Percentiles rank a stretch among this genome's conserved stretches.
Evolutionary conservation across 2,329 filamentous ascomycete species (phyloP).

Genomic region (Ceratocystis harringtonii): DNA sequence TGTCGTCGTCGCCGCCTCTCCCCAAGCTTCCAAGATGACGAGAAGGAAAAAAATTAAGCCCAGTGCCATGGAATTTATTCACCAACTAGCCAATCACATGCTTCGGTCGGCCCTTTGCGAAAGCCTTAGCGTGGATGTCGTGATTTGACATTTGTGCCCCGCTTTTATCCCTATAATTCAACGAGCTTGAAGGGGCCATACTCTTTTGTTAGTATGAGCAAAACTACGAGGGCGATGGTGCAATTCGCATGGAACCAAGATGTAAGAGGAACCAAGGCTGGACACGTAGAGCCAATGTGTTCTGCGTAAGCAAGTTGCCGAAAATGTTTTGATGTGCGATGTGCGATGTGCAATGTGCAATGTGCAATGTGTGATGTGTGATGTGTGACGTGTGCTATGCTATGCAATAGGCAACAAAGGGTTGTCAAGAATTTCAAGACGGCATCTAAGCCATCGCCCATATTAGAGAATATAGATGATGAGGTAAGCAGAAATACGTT

Average conservation of each 20-base stretch:
- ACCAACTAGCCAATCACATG: constrained; percentile 24
- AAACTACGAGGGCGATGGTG: constrained; percentile 16
- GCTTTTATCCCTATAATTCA: constrained; percentile 1
- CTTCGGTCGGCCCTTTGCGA: constrained; percentile 25
- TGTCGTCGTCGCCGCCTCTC: not conserved
- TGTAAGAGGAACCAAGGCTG: too few relatives aligned
- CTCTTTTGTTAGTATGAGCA: not conserved
- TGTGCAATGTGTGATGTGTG: too few relatives aligned
- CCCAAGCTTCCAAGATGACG: not conserved
- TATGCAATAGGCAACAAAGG: too few relatives aligned
- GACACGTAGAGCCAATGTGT: too few relatives aligned
- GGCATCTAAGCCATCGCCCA: too few relatives aligned
- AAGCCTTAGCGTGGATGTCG: constrained; percentile 39
- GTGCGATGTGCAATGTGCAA: too few relatives aligned
- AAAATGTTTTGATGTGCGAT: too few relatives aligned
- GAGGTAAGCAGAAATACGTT: too few relatives aligned
- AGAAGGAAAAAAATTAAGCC: not conserved
- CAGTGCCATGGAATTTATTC: not conserved
- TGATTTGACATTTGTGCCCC: constrained; percentile 25
- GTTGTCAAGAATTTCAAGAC: too few relatives aligned
- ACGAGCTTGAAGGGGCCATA: not conserved
- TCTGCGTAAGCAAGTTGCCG: too few relatives aligned
- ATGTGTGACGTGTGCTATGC: too few relatives aligned
- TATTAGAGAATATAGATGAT: too few relatives aligned
- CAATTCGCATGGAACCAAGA: constrained; percentile 1